phyloP scores from a whole-genome alignment of 495 filamentous ascomycete species.

The Xylaria venustula region DNA sequence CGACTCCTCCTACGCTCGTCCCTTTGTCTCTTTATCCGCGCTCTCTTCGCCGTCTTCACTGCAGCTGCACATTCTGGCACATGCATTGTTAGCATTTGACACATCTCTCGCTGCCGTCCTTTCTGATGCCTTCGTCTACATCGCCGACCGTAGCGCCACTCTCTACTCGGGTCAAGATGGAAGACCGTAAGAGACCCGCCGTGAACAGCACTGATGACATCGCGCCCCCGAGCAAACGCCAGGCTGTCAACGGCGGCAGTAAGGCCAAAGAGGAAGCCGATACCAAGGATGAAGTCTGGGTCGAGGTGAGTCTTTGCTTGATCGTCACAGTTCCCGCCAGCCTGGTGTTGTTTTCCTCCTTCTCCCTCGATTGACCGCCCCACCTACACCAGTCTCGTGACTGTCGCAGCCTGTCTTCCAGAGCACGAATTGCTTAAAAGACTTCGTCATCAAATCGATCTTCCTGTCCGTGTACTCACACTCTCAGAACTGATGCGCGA shows the following conservation, averaged over 20 bases:
- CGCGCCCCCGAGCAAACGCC: conserved; percentile 82
- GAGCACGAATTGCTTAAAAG: neutral
- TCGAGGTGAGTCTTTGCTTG: conserved; percentile 72
- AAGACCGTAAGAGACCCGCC: conserved; percentile 92
- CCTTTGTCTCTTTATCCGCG: conserved; percentile 11
- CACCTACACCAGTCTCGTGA: conserved; percentile 9
- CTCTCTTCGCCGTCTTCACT: neutral
- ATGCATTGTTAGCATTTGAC: conserved; percentile 23
- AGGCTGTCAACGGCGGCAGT: conserved; percentile 73
- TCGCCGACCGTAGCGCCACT: conserved; percentile 67
- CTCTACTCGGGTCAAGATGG: conserved; percentile 78
- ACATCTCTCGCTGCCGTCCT: conserved; percentile 15
- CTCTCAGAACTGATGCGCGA: conserved; percentile 33
- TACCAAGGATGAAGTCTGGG: conserved; percentile 72
- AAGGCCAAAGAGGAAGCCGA: conserved; percentile 73
- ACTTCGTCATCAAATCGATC: neutral
- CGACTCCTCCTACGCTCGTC: conserved; percentile 5
- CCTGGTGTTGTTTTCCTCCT: conserved; percentile 19
- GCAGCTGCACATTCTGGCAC: conserved; percentile 17
- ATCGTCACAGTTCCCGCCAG: conserved; percentile 18
- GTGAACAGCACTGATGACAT: conserved; percentile 69
- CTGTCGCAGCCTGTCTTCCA: conserved; percentile 20
- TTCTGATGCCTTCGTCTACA: conserved; percentile 81
- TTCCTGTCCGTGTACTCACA: conserved; percentile 30
- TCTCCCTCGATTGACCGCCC: neutral